phyloP scores from a whole-genome alignment of 176 grass and related monocot species.

The Avena atlantica region DNA sequence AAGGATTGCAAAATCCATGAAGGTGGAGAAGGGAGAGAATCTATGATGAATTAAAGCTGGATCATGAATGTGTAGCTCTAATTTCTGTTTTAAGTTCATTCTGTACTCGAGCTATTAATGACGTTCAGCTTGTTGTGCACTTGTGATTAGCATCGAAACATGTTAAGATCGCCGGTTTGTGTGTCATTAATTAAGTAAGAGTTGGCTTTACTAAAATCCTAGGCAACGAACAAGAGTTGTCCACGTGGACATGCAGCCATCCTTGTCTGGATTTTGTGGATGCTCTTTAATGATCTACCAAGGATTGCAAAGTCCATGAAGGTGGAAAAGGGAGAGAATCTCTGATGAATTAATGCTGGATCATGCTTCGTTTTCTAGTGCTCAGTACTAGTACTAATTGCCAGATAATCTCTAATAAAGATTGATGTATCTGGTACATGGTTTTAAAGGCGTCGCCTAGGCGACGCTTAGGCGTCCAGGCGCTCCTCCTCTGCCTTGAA shows the following conservation, averaged over 20 bases:
- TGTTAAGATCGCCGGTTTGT: neutral
- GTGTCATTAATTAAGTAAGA: neutral
- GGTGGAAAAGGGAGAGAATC: neutral
- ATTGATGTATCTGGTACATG: neutral
- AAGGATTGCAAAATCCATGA: conserved; percentile 3
- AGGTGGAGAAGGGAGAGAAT: too few relatives aligned
- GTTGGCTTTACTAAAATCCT: neutral
- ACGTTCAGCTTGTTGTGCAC: neutral
- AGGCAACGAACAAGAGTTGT: neutral
- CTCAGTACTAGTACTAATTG: neutral
- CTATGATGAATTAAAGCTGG: too few relatives aligned
- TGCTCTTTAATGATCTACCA: conserved; percentile 1
- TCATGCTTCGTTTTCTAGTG: neutral
- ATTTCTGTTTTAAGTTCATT: too few relatives aligned
- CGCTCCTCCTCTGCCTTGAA: too few relatives aligned
- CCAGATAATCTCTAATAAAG: neutral
- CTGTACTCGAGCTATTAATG: neutral
- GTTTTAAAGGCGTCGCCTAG: too few relatives aligned
- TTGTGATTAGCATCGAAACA: neutral
- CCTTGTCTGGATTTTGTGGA: conserved; percentile 15
- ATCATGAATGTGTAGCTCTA: too few relatives aligned
- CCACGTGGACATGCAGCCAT: neutral
- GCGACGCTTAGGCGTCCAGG: too few relatives aligned
- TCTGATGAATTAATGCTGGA: neutral
- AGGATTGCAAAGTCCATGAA: neutral